Conservation (phyloP, 148 eudicot species). For the Rhododendron ovatum region DNA sequence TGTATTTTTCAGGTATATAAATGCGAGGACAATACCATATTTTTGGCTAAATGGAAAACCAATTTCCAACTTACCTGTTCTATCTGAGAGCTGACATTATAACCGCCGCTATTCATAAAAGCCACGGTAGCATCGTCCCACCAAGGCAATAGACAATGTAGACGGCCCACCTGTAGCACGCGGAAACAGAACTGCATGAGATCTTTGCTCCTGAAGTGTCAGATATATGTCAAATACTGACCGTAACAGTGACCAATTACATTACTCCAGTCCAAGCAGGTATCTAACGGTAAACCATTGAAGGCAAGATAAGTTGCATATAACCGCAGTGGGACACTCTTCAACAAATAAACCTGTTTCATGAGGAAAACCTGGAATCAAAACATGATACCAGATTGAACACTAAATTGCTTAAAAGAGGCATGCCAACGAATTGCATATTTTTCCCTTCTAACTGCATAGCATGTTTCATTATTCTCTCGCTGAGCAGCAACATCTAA, state of each 20-base stretch:
- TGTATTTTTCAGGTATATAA: background rate
- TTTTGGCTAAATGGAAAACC: background rate
- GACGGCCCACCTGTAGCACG: conserved; percentile 64
- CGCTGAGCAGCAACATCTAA: background rate
- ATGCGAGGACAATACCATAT: background rate
- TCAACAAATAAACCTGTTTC: conserved; percentile 65
- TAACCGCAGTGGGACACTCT: conserved; percentile 69
- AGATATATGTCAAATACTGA: background rate
- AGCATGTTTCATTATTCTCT: background rate
- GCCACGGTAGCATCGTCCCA: conserved; percentile 88
- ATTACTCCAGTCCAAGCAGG: conserved; percentile 70
- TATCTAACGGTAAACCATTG: conserved; percentile 51
- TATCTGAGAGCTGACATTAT: conserved; percentile 58
- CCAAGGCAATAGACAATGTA: conserved; percentile 88
- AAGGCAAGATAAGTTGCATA: conserved; percentile 65
- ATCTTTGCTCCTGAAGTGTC: background rate
- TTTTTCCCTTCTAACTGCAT: background rate
- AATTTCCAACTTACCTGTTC: conserved; percentile 33
- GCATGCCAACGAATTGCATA: background rate
- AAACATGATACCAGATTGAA: background rate
- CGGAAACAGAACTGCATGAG: background rate
- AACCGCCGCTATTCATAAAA: conserved; percentile 89
- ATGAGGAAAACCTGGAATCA: conserved; percentile 10
- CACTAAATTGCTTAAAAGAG: background rate
- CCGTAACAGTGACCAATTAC: conserved; percentile 27